Evolutionary conservation across 1,284 basidiomycete species (phyloP).

Genomic region (Amanita bisporigera): DNA sequence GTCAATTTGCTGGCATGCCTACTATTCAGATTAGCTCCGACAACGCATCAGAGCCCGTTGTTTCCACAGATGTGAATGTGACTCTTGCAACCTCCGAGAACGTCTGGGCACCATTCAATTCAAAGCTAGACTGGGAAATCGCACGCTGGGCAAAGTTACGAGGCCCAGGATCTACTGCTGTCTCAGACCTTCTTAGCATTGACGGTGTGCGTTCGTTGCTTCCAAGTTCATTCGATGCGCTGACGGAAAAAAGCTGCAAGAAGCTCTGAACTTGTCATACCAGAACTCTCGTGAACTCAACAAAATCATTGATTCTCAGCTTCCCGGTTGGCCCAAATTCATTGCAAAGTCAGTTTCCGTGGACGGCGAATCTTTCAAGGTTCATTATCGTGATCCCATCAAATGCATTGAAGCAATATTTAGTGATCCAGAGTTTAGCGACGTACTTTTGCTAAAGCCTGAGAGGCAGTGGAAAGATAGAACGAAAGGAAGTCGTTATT

Average conservation of each 20-base stretch:
- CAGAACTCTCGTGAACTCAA: background rate
- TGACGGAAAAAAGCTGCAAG: too few relatives aligned
- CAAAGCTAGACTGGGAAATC: background rate
- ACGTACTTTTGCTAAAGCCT: background rate
- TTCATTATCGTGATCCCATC: too few relatives aligned
- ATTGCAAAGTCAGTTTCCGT: background rate
- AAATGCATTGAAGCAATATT: too few relatives aligned
- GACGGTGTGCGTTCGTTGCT: background rate
- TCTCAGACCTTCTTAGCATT: background rate
- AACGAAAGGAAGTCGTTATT: background rate
- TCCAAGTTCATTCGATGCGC: background rate
- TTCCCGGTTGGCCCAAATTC: background rate
- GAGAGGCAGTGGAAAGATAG: background rate
- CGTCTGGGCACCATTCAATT: background rate
- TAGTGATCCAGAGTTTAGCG: too few relatives aligned
- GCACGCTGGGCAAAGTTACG: background rate
- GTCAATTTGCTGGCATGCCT: too few relatives aligned
- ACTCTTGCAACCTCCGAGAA: too few relatives aligned
- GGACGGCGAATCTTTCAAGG: background rate
- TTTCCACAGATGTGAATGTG: too few relatives aligned
- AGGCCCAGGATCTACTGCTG: background rate
- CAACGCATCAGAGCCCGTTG: too few relatives aligned
- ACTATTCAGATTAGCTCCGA: too few relatives aligned
- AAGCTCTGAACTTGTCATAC: background rate
- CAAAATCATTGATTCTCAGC: too few relatives aligned